Conservation (phyloP, 306 rosid genomes). For the Prunus dulcis region DNA sequence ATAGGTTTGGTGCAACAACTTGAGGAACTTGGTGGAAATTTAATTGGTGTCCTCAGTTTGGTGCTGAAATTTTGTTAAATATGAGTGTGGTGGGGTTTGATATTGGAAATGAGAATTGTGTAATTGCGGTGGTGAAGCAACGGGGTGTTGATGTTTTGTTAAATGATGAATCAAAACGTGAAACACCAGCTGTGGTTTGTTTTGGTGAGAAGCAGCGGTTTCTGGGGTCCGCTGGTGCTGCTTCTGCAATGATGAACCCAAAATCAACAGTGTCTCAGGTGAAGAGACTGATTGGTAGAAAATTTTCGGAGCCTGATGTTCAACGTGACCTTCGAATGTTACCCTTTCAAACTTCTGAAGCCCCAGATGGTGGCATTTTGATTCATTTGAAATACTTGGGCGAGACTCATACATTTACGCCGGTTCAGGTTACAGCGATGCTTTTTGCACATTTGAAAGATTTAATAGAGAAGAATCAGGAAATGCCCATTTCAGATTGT, state of each 20-base stretch:
- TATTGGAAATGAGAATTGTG: slow-evolving; percentile 96
- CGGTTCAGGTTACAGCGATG: slow-evolving; percentile 85
- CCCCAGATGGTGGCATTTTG: slow-evolving; percentile 71
- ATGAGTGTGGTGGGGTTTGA: slow-evolving; percentile 96
- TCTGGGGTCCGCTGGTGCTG: slow-evolving; percentile 92
- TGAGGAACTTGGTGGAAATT: slow-evolving; percentile 3
- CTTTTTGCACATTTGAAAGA: slow-evolving; percentile 84
- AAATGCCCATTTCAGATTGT: slow-evolving; percentile 64
- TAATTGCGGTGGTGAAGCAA: slow-evolving; percentile 79
- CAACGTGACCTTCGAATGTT: slow-evolving; percentile 58
- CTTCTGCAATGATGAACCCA: slow-evolving; percentile 82
- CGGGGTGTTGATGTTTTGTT: slow-evolving; percentile 88
- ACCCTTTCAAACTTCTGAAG: slow-evolving; percentile 73
- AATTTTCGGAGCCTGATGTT: slow-evolving; percentile 47
- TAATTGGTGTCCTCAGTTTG: slow-evolving; percentile 3
- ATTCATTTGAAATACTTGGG: slow-evolving; percentile 61
- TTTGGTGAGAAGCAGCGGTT: slow-evolving; percentile 94
- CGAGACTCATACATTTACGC: slow-evolving; percentile 58
- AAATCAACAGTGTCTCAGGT: slow-evolving; percentile 83
- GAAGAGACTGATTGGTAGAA: slow-evolving; percentile 84
- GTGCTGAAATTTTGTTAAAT: slow-evolving; percentile 15
- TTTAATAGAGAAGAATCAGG: slow-evolving; percentile 62
- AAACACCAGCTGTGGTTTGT: slow-evolving; percentile 82
- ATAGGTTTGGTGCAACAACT: slow-evolving; percentile 25
- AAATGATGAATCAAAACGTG: slow-evolving; percentile 89